These are phyloP conservation scores for Kuraishia floccosa DNA, from an alignment of 805 yeast species.

Conservation along the genomic window DNA sequence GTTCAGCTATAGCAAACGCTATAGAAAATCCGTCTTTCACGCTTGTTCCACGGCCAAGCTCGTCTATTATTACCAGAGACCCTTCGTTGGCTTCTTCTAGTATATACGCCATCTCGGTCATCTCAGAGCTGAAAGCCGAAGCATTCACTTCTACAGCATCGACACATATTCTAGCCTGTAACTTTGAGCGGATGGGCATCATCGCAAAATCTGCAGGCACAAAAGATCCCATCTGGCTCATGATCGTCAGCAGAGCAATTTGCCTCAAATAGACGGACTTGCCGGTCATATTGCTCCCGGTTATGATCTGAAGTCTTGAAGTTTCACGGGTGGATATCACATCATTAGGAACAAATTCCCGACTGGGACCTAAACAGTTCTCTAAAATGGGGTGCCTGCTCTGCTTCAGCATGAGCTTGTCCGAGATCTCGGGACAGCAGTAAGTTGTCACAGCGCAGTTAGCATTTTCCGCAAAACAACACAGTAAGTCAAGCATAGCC, in stretches of 20 bases:
- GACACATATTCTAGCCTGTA: constrained; percentile 25
- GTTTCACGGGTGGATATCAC: constrained; percentile 19
- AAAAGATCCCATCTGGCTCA: constrained; percentile 50
- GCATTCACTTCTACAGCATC: constrained; percentile 21
- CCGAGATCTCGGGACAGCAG: constrained; percentile 24
- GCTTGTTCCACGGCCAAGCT: constrained; percentile 42
- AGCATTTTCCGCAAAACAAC: constrained; percentile 16
- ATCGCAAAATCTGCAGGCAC: constrained; percentile 32
- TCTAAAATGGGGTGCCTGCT: constrained; percentile 34
- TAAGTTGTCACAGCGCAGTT: constrained; percentile 9
- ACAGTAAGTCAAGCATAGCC: constrained; percentile 26
- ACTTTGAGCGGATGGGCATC: constrained; percentile 24
- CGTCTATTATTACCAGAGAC: constrained; percentile 37
- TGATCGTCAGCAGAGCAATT: constrained; percentile 31
- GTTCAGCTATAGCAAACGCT: constrained; percentile 30
- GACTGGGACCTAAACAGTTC: too few species aligned
- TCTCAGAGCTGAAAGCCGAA: constrained; percentile 33
- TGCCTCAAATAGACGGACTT: constrained; percentile 47
- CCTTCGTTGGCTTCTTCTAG: constrained; percentile 18
- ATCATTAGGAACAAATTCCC: constrained; percentile 30
- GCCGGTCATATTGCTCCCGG: constrained; percentile 58
- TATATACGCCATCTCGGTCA: constrained; percentile 35
- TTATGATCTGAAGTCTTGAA: constrained; percentile 34
- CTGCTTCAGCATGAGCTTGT: constrained; percentile 15
- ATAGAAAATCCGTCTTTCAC: constrained; percentile 42